Conservation (phyloP, 179 eudicot genomes). For the Beta corolliflora region DNA sequence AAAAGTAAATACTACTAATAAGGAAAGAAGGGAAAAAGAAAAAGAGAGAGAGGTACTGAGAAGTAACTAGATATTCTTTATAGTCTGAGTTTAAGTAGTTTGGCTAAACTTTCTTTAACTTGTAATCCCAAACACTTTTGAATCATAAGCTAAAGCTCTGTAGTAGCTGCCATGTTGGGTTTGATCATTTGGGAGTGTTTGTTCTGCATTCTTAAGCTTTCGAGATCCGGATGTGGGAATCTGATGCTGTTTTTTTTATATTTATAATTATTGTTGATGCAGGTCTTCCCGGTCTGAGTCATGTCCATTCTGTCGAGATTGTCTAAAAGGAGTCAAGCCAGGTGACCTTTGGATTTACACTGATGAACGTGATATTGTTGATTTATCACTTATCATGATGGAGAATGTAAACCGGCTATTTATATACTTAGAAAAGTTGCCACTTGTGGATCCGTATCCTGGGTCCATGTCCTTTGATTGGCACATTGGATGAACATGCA, state of each 20-base stretch:
- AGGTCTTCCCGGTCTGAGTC: constrained; percentile 33
- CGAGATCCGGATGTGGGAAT: background rate
- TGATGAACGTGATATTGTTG: constrained; percentile 31
- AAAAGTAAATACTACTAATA: background rate
- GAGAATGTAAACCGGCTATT: constrained; percentile 32
- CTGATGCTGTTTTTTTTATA: background rate
- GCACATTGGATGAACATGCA: constrained; percentile 21
- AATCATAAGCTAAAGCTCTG: background rate
- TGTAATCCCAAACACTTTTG: background rate
- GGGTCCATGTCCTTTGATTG: constrained; percentile 21
- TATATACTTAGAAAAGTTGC: constrained; percentile 30
- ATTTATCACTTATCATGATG: constrained; percentile 30
- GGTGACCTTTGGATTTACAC: constrained; percentile 38
- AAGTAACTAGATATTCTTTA: background rate
- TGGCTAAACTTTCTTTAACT: background rate
- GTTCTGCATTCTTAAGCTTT: background rate
- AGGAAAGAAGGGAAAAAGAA: background rate
- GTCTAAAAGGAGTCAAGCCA: constrained; percentile 26
- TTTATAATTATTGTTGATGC: background rate
- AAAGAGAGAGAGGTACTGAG: background rate
- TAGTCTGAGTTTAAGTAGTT: background rate
- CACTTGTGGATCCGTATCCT: constrained; percentile 30
- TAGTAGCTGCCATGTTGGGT: background rate
- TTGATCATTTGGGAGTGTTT: background rate
- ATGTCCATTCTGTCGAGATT: constrained; percentile 39